These are phyloP conservation scores for Annulohypoxylon stygium DNA, from an alignment of 495 filamentous ascomycete genomes.

Conservation along the genomic window DNA sequence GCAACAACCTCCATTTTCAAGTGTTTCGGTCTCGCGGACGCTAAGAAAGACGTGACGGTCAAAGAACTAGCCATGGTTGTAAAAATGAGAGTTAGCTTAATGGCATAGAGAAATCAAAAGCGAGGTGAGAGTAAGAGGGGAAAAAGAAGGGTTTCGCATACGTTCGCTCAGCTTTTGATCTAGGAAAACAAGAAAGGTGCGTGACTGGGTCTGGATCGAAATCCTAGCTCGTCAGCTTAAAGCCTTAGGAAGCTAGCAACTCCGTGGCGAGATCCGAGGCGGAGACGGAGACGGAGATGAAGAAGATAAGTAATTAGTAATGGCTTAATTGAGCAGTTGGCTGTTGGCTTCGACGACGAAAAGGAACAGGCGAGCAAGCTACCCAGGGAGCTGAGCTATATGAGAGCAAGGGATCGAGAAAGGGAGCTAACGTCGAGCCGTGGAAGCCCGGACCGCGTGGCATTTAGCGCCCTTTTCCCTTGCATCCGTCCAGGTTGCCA, in stretches of 20 bases:
- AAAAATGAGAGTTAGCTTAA: neutral
- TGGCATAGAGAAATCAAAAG: neutral
- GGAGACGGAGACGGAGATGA: neutral
- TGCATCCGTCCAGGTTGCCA: too few species aligned
- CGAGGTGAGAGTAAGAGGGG: too few species aligned
- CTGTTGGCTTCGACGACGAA: neutral
- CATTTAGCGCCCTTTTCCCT: neutral
- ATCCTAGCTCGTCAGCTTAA: too few species aligned
- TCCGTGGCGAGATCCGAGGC: neutral
- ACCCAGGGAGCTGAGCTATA: neutral
- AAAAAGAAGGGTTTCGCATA: too few species aligned
- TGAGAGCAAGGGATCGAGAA: neutral
- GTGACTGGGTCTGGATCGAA: too few species aligned
- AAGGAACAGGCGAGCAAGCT: neutral
- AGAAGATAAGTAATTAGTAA: neutral
- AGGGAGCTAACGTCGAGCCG: too few species aligned
- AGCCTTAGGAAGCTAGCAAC: neutral
- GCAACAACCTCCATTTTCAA: constrained; percentile 20
- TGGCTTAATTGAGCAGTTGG: neutral
- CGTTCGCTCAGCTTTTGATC: too few species aligned
- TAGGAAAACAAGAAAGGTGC: too few species aligned
- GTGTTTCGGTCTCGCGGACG: neutral
- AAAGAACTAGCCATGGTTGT: neutral
- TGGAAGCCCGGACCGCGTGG: neutral
- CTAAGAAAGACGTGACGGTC: neutral